Conservation (phyloP, 306 rosid species). For the Vachellia pachyceras region DNA sequence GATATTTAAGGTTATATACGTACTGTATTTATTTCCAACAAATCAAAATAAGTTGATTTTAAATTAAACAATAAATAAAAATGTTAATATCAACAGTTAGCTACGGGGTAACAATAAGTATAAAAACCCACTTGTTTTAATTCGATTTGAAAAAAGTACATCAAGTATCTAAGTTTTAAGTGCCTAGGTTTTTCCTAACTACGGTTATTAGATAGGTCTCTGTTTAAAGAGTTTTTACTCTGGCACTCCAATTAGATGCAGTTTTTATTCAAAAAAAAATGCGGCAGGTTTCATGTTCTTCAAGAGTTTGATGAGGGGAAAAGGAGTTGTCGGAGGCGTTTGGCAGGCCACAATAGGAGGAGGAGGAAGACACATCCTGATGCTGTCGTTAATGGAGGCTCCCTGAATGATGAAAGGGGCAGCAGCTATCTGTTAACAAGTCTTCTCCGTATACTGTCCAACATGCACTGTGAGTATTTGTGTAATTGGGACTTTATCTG, state of each 20-base stretch:
- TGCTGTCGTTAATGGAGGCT: constrained; percentile 61
- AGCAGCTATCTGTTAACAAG: constrained; percentile 74
- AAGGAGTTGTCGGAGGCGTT: constrained; percentile 92
- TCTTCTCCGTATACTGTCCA: constrained; percentile 75
- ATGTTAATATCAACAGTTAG: not conserved
- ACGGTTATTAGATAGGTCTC: constrained; percentile 6
- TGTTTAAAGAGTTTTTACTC: constrained; percentile 32
- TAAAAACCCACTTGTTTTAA: not conserved
- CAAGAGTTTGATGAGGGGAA: constrained; percentile 96
- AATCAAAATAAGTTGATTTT: not conserved
- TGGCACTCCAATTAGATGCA: constrained; percentile 39
- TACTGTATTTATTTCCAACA: not conserved
- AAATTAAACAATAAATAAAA: too few relatives aligned
- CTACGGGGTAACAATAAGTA: not conserved
- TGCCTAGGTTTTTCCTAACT: not conserved
- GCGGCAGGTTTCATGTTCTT: constrained; percentile 88
- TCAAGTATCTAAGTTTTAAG: not conserved
- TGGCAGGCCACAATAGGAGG: constrained; percentile 88
- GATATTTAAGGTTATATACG: not conserved
- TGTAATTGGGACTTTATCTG: constrained; percentile 27
- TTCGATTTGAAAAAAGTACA: not conserved
- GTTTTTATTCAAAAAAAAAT: constrained; percentile 12
- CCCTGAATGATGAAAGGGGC: constrained; percentile 65
- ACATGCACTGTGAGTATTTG: constrained; percentile 70
- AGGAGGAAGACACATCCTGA: constrained; percentile 86